Evolutionary conservation across 345 rosid genomes (phyloP), one percentile per base, ranked within the genome.

Genomic region (Gossypium mustelinum): DNA sequence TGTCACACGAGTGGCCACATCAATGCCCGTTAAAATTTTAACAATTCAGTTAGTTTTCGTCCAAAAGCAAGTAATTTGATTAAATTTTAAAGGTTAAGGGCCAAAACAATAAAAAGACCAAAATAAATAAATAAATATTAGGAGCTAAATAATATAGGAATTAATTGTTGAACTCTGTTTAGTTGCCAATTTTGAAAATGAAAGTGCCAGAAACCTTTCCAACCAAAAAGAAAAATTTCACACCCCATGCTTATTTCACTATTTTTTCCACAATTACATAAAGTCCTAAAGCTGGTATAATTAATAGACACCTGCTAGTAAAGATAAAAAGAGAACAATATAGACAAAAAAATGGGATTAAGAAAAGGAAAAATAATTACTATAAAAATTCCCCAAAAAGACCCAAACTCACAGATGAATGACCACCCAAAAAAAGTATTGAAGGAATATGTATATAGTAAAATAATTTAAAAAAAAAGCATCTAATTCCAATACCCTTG

Each of bases 231-330:
- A 75, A 78, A 25, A 12, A 34, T 47, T 58, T 72, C 75, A 74
- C 80, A 84, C 81, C 43, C 76, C 79, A 11, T 25, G 56, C 70
- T 83, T 75, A 73, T 13, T 74, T 56, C 62, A 50, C 24, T 16
- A 52, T 43, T 75, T 59, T 73, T 24, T 9, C 69, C 69, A 79
- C 74, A 80, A 85, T 85, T 87, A 86, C 89, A 86, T 66, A 47
- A 78, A 43, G 55, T 64, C 64, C 70, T 48, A 67, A 81, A 72
- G 27, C 48, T 76, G 72, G 80, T 77, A 79, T 80, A 78, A 79
- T 72, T 58, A 76, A 73, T 70, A 66, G 80, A 74, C 82, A 75
- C 55, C 73, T 69, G 84, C 81, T 84, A 80, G 85, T 41, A 39
- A 55, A 74, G 70, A 76, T 39, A 24, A 59, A 17, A 1, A 66